Percentiles rank a stretch among this genome's conserved stretches.
phyloP scores from a whole-genome alignment of 176 grass and related monocot genomes.

The Cenchrus purpureus region DNA sequence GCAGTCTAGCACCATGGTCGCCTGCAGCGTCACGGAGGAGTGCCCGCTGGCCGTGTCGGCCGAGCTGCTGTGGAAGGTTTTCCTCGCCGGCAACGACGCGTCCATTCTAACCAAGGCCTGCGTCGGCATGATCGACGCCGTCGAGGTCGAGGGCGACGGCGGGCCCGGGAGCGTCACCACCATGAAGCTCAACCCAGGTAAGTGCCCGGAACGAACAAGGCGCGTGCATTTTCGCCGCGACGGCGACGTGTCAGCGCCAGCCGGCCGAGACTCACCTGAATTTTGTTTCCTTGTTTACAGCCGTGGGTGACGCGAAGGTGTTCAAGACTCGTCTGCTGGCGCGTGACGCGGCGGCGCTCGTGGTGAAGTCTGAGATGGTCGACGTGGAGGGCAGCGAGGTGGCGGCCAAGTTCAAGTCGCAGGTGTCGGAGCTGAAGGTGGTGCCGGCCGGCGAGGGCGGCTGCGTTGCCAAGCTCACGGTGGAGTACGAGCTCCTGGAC shows the following conservation, averaged over 20 bases:
- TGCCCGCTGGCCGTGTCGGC: slow-evolving; percentile 23
- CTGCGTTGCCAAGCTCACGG: slow-evolving; percentile 13
- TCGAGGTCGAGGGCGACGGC: slow-evolving; percentile 37
- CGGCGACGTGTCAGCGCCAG: no score
- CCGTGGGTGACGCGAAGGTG: background rate
- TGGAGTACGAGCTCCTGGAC: slow-evolving; percentile 40
- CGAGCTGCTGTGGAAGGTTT: slow-evolving; percentile 39
- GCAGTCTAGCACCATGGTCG: slow-evolving; percentile 13
- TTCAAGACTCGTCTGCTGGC: background rate
- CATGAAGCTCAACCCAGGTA: slow-evolving; percentile 34
- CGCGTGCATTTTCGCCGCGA: no score
- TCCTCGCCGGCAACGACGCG: no score
- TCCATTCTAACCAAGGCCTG: slow-evolving; percentile 10
- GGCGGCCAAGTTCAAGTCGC: slow-evolving; percentile 17
- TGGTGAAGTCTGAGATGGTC: background rate
- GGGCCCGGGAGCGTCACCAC: slow-evolving; percentile 33
- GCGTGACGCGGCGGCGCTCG: background rate
- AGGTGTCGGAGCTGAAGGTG: slow-evolving; percentile 8
- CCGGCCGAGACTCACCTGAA: no score
- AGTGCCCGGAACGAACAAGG: no score
- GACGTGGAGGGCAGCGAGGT: background rate
- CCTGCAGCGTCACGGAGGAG: slow-evolving; percentile 28
- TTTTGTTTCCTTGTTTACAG: no score
- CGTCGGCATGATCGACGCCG: slow-evolving; percentile 21
- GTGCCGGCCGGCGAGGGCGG: slow-evolving; percentile 12